A percentile compares a stretch with the other conserved stretches of the same genome.
These are phyloP conservation scores for Pleurotus tuber-regium DNA, from an alignment of 768 basidiomycete genomes.

Conservation along the genomic window DNA sequence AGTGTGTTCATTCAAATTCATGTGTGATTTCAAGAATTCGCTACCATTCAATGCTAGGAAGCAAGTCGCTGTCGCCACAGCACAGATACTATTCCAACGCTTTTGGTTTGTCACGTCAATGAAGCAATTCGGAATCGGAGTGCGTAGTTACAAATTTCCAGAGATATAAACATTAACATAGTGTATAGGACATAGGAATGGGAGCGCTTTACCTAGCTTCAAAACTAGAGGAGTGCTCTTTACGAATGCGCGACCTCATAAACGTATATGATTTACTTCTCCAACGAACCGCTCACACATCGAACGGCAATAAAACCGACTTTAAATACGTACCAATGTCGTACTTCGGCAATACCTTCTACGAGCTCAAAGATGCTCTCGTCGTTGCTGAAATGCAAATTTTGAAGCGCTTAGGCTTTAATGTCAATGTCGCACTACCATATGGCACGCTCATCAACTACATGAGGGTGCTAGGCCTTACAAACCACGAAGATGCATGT, in stretches of 20 bases:
- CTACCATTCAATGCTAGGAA: slow-evolving; percentile 49
- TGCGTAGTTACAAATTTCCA: slow-evolving; percentile 35
- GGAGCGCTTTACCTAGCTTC: slow-evolving; percentile 87
- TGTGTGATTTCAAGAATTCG: not conserved
- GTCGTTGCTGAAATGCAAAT: slow-evolving; percentile 98
- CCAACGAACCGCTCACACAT: slow-evolving; percentile 63
- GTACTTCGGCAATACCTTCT: slow-evolving; percentile 86
- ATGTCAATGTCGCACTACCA: slow-evolving; percentile 89
- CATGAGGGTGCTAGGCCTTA: slow-evolving; percentile 84
- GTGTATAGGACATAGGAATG: slow-evolving; percentile 76
- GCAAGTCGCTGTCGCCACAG: slow-evolving; percentile 95
- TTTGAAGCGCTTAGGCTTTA: slow-evolving; percentile 92
- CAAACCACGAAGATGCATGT: slow-evolving; percentile 65
- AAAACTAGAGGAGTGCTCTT: slow-evolving; percentile 88
- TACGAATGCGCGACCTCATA: slow-evolving; percentile 91
- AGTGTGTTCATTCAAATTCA: slow-evolving; percentile 50
- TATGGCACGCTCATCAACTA: slow-evolving; percentile 97
- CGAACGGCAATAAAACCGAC: slow-evolving; percentile 23
- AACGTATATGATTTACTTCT: slow-evolving; percentile 90
- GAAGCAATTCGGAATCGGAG: slow-evolving; percentile 92
- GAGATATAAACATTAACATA: slow-evolving; percentile 9
- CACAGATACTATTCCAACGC: slow-evolving; percentile 93
- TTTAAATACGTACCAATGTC: slow-evolving; percentile 84
- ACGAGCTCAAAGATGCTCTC: slow-evolving; percentile 91
- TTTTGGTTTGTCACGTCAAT: slow-evolving; percentile 97